Base-by-base conservation (phyloP, 768 basidiomycete genomes). In the Cyclocybe aegerita region DNA sequence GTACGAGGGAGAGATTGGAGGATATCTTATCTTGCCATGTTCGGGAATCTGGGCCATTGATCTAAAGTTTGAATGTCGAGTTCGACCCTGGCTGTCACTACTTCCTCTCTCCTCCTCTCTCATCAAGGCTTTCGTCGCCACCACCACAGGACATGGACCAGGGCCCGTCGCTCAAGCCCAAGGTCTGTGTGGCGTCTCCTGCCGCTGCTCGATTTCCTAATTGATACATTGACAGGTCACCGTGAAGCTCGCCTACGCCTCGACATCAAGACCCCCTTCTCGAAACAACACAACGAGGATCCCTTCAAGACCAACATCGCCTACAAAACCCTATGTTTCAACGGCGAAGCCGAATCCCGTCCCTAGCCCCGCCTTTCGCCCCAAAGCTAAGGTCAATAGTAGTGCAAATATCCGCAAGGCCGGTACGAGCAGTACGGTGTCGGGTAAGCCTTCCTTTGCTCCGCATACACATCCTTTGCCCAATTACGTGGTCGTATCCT, bases 371-470 rank as follows among this genome's bases (percentile, higher is more conserved):
- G 60, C 63, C 12, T 63, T 65, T 8, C 59, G 79, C 48, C 80
- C 82, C 10, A 86, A 73, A 61, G 83, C 81, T 50, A 88, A 83
- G 66, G 72, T 88, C 35, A 86, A 81, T 58, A 76, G 70, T 52
- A 80, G 72, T 56, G 80, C 80, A 33, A 74, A 76, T 7, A 52
- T 65, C 9, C 68, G 71, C 40, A 73, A 67, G 55, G 43, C 62
- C 7, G 50, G 53, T 16, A 42, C 40, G 7, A 50, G 31, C 12
- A 43, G 44, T 32, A 52, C 58, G 15, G 44, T 50, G 8, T 49
- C 48, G 36, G 39, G 51, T 56, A 38, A 58, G 61, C 56, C 45
- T 5, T 23, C 14, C 33, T 48, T 1, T 4, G n/a, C 14, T 4
- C 40, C 8, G 17, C 11, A 6, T 17, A 14, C 31, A 4, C 5